A percentile compares a stretch with the other conserved stretches of the same genome.
phyloP scores from a whole-genome alignment of 2,329 filamentous ascomycete genomes.

The Trichophyton benhamiae region DNA sequence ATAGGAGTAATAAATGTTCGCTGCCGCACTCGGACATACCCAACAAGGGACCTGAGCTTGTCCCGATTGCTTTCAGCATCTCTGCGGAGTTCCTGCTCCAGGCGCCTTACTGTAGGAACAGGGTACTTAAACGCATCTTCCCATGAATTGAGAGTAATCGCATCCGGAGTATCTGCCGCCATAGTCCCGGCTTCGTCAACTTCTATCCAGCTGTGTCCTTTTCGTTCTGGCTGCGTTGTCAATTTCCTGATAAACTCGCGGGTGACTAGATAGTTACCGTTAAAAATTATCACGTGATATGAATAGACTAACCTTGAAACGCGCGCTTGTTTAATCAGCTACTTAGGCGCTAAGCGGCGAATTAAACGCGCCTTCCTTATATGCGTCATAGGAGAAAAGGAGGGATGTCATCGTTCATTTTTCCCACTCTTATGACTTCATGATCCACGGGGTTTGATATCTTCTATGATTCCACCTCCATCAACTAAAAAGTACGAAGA shows the following conservation, averaged over 20 bases:
- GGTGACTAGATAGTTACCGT: too few relatives aligned
- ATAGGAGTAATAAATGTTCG: not conserved
- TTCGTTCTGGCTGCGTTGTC: not conserved
- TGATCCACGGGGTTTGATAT: not conserved
- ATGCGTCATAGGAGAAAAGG: not conserved
- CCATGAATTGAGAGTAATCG: constrained; percentile 47
- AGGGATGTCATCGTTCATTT: not conserved
- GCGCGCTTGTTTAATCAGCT: not conserved
- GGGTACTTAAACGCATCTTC: constrained; percentile 57
- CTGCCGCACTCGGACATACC: constrained; percentile 33
- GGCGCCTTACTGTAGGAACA: constrained; percentile 48
- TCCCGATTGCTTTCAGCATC: constrained; percentile 52
- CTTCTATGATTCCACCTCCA: not conserved
- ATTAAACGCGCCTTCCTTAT: not conserved
- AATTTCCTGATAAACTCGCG: not conserved
- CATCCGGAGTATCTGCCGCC: constrained; percentile 46
- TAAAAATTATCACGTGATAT: not conserved
- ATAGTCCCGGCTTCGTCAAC: constrained; percentile 22
- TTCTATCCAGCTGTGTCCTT: too few relatives aligned
- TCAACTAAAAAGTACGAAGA: not conserved
- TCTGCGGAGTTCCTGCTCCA: constrained; percentile 52
- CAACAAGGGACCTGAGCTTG: constrained; percentile 54
- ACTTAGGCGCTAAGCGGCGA: not conserved
- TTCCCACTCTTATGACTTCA: not conserved
- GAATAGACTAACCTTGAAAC: not conserved